Percentiles rank a stretch among this genome's conserved stretches.
Conservation (phyloP, 306 rosid genomes). For the Delonix regia region DNA sequence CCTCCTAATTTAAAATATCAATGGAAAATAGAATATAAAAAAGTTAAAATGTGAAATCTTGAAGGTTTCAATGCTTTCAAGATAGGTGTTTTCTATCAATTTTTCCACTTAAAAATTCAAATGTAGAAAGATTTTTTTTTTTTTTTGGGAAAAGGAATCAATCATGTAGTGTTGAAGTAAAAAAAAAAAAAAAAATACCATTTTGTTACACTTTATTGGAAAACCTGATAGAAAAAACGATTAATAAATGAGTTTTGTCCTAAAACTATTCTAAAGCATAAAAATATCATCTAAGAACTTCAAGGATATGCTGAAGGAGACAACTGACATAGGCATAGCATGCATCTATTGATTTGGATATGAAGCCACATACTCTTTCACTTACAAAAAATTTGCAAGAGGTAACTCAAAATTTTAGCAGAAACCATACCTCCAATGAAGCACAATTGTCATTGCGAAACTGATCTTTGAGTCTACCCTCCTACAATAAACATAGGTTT, state of each 20-base stretch:
- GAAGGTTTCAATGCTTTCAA: conserved; percentile 4
- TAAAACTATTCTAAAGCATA: conserved; percentile 25
- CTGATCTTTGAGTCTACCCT: conserved; percentile 66
- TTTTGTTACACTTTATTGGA: no score
- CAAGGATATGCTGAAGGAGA: not conserved
- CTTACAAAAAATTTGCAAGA: conserved; percentile 22
- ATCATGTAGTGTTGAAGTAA: not conserved
- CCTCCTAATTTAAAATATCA: conserved; percentile 66
- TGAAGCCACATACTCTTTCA: conserved; percentile 23
- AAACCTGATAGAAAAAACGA: not conserved
- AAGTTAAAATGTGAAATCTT: not conserved
- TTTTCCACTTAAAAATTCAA: not conserved
- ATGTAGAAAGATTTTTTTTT: not conserved
- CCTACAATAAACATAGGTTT: conserved; percentile 54
- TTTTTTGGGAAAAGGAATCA: not conserved
- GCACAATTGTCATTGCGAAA: conserved; percentile 49
- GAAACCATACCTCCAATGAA: conserved; percentile 61
- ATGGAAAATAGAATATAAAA: conserved; percentile 22
- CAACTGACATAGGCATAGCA: conserved; percentile 16
- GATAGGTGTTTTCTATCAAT: not conserved
- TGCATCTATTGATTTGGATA: conserved; percentile 26
- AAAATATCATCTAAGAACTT: not conserved
- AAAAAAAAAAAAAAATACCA: no score
- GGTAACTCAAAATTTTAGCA: conserved; percentile 8
- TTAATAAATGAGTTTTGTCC: not conserved